Conservation (phyloP, 257 asterid genomes). For the Voacanga thouarsii region DNA sequence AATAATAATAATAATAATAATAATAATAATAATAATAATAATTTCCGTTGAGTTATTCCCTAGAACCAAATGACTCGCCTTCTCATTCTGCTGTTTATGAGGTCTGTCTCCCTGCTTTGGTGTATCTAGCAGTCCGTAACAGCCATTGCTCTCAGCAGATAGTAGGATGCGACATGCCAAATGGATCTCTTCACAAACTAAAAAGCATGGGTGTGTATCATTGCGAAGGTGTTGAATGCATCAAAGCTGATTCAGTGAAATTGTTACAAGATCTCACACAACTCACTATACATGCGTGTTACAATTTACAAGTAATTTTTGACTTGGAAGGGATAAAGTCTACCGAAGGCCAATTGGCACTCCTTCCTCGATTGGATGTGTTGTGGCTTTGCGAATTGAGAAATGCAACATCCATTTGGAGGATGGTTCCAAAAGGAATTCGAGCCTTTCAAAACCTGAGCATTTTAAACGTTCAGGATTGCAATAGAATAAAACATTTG, state of each 20-base stretch:
- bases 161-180: not conserved
- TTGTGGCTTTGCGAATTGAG: not conserved
- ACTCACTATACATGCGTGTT: not conserved
- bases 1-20: too few relatives aligned
- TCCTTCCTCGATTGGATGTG: not conserved
- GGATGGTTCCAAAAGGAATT: not conserved
- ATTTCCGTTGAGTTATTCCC: too few relatives aligned
- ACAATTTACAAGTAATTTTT: not conserved
- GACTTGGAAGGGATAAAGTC: not conserved
- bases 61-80: too few relatives aligned
- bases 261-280: not conserved
- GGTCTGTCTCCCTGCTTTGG: not conserved
- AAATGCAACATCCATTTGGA: not conserved
- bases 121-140: not conserved
- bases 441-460: not conserved
- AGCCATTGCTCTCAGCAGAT: not conserved
- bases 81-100: not conserved
- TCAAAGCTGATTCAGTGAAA: not conserved
- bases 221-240: not conserved
- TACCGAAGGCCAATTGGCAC: not conserved
- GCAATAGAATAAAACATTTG: not conserved
- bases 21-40: too few relatives aligned
- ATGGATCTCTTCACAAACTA: not conserved
- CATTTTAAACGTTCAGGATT: not conserved
- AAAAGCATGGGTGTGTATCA: not conserved